Evolutionary conservation across 768 basidiomycete genomes (phyloP), one percentile per base, ranked within the genome.

Genomic region (Russula sp.): DNA sequence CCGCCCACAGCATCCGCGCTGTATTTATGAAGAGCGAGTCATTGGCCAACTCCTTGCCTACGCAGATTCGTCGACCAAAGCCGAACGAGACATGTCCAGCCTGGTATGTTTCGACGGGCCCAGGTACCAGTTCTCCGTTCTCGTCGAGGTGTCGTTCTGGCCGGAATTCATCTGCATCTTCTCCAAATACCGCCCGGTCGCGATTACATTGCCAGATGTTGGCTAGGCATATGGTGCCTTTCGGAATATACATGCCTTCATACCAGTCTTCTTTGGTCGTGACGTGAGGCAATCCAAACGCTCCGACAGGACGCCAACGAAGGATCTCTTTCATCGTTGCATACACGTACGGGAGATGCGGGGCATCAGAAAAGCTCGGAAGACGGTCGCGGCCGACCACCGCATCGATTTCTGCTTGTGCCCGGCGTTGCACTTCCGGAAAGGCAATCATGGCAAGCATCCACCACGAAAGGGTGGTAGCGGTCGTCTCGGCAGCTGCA

Each of bases 181-280:
- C 52, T 9, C 64, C 65, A 24, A 54, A 71, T 1, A 59, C 14
- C 3, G 49, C 48, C 9, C 48, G 40, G 20, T 64, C 52, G 18
- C 55, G 52, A 49, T 63, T 48, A 14, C 62, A 44, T 6, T 38
- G 36, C 62, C 68, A 66, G 24, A 49, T 13, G 44, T 76, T 76
- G 9, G 70, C 68, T n/a, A 76, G 59, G 34, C 75, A 68, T 1
- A 75, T 70, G 1, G 76, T 73, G 10, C 75, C 77, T 32, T 71
- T 73, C 0, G 77, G 77, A 20, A 79, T 76, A 58, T 70, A 65
- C 51, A 63, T 64, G 5, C 66, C 72, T 49, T 68, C 62, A 48
- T 75, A 76, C 52, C 51, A 67, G 53, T 75, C 75, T 36, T 75
- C 75, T 52, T 62, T 46, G 59, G 65, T 58, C 59, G 61, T 26